phyloP scores from a whole-genome alignment of 1,284 basidiomycete genomes.

The Singerocomus inundabilis region DNA sequence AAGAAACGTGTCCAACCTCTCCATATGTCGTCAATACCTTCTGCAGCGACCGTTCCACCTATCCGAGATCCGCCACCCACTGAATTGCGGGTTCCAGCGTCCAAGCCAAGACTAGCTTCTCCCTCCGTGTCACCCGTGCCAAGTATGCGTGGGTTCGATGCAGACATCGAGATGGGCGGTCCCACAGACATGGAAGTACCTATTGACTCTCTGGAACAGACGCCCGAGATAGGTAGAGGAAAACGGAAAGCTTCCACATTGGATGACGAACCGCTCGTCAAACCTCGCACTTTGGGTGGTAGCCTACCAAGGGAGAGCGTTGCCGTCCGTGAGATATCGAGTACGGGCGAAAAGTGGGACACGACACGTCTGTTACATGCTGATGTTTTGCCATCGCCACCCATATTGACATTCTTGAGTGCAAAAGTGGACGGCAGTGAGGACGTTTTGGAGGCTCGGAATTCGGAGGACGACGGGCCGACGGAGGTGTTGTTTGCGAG shows the following conservation, averaged over 20 bases:
- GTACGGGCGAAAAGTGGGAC: constrained; percentile 22
- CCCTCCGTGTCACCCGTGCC: constrained; percentile 27
- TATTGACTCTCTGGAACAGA: constrained; percentile 33
- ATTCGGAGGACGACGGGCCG: constrained; percentile 67
- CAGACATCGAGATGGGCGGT: constrained; percentile 32
- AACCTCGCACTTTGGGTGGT: constrained; percentile 69
- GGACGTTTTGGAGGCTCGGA: constrained; percentile 76
- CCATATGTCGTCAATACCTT: constrained; percentile 39
- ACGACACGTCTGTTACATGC: constrained; percentile 21
- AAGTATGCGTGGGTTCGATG: constrained; percentile 33
- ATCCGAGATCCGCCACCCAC: constrained; percentile 10
- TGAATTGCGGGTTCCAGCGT: constrained; percentile 17
- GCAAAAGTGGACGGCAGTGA: constrained; percentile 62
- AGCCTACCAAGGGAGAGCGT: constrained; percentile 53
- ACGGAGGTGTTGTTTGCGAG: constrained; percentile 67
- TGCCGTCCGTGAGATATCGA: constrained; percentile 51
- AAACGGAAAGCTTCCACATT: constrained; percentile 50
- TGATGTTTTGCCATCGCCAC: constrained; percentile 45
- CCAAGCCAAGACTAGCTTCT: constrained; percentile 22
- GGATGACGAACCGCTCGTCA: constrained; percentile 47
- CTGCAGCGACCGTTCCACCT: constrained; percentile 32
- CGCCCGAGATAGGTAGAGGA: constrained; percentile 33
- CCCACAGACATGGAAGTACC: constrained; percentile 36
- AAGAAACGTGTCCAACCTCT: constrained; percentile 67
- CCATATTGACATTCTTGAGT: constrained; percentile 58